phyloP scores from a whole-genome alignment of 345 rosid species.

The Barbarea vulgaris region DNA sequence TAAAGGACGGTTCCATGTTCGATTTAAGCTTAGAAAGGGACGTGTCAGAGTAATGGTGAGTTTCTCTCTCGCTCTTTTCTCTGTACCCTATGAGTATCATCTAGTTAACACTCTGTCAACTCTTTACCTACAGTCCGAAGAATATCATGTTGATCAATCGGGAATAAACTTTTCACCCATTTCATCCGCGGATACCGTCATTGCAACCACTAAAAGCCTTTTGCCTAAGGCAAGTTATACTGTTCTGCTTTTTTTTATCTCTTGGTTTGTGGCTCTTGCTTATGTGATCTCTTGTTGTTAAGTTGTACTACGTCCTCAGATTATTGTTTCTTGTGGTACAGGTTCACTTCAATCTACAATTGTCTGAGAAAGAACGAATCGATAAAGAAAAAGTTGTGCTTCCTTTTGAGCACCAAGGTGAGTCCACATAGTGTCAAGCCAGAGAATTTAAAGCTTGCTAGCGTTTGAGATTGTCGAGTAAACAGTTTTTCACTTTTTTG shows the following conservation, averaged over 20 bases:
- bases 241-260: background rate
- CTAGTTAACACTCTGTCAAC: slow-evolving; percentile 15
- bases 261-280: background rate
- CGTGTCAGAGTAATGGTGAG: slow-evolving; percentile 75
- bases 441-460: slow-evolving; percentile 10
- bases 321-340: slow-evolving; percentile 44
- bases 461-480: background rate
- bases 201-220: slow-evolving; percentile 50
- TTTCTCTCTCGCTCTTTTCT: slow-evolving; percentile 19
- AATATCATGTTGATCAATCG: slow-evolving; percentile 53
- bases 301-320: background rate
- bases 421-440: background rate
- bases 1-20: slow-evolving; percentile 65
- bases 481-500: slow-evolving; percentile 3
- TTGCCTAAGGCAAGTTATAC: slow-evolving; percentile 67
- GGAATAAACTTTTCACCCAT: slow-evolving; percentile 67
- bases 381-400: slow-evolving; percentile 88
- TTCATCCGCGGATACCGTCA: slow-evolving; percentile 48
- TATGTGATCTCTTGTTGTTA: background rate
- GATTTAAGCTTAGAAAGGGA: slow-evolving; percentile 87
- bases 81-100: background rate
- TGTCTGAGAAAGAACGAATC: slow-evolving; percentile 75
- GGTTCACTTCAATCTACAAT: slow-evolving; percentile 81
- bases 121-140: slow-evolving; percentile 61
- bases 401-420: slow-evolving; percentile 99